Evolutionary conservation across 2,329 filamentous ascomycete species (phyloP).

Genomic region (Fusarium subtropicale): DNA sequence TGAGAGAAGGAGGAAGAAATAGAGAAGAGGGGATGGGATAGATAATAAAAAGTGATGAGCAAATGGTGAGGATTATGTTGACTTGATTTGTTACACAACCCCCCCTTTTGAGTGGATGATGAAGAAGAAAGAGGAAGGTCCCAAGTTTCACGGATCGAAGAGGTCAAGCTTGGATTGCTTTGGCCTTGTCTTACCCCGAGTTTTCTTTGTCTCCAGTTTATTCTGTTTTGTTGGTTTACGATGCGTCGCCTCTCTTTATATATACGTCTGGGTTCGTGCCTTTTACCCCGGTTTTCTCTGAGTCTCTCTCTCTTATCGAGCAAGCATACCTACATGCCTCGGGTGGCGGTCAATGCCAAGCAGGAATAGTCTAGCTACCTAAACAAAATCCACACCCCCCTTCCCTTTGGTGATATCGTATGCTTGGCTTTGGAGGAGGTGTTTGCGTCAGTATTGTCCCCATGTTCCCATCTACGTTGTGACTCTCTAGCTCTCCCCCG

Average conservation of each 20-base stretch:
- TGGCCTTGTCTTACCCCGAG: constrained; percentile 14
- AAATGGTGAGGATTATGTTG: constrained; percentile 9
- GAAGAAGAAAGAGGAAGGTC: constrained; percentile 6
- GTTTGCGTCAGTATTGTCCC: constrained; percentile 6
- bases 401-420: background rate
- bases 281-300: background rate
- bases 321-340: constrained; percentile 44
- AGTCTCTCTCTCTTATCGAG: constrained; percentile 7
- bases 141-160: constrained; percentile 16
- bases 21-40: background rate
- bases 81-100: constrained; percentile 2
- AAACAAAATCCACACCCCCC: constrained; percentile 9
- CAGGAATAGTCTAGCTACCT: background rate
- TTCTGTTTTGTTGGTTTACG: constrained; percentile 8
- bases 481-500: constrained; percentile 29
- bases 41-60: constrained; percentile 12
- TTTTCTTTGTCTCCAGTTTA: constrained; percentile 29
- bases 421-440: background rate
- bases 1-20: background rate
- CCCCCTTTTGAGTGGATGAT: constrained; percentile 17
- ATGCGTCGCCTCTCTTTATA: constrained; percentile 26
- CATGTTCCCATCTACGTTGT: constrained; percentile 1
- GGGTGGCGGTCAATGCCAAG: constrained; percentile 42
- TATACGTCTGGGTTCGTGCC: background rate
- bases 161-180: constrained; percentile 26